A percentile compares a stretch with the other conserved stretches of the same genome.
Conservation (phyloP, 1,284 basidiomycete species). For the Volvariella surrecta region DNA sequence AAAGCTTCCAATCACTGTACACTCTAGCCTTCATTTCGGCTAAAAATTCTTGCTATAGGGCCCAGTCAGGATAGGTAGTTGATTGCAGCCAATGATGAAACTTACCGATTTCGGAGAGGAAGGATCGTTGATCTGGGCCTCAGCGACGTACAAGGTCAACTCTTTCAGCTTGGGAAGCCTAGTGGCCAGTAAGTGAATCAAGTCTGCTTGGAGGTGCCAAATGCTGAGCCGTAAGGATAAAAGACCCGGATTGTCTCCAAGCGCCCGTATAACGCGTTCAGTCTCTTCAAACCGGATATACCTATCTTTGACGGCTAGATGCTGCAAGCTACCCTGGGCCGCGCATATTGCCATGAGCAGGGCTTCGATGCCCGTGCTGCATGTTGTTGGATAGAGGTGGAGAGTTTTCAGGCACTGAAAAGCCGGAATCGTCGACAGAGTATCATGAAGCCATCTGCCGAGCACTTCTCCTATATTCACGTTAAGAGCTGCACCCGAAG, state of each 20-base stretch:
- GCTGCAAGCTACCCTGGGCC: conserved; percentile 21
- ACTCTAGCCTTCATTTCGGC: conserved; percentile 15
- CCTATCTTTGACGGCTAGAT: conserved; percentile 27
- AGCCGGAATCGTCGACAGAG: conserved; percentile 15
- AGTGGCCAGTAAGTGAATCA: conserved; percentile 25
- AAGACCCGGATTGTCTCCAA: conserved; percentile 16
- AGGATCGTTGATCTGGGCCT: conserved; percentile 8
- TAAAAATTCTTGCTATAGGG: conserved; percentile 14
- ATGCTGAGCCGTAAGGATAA: conserved; percentile 25
- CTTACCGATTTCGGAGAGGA: conserved; percentile 1
- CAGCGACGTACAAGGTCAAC: conserved; percentile 23
- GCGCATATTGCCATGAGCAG: conserved; percentile 21
- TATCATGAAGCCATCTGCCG: conserved; percentile 21
- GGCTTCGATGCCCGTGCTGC: conserved; percentile 22
- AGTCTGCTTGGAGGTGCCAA: conserved; percentile 19
- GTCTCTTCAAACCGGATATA: conserved; percentile 27
- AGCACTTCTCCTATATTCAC: conserved; percentile 20
- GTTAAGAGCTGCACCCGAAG: conserved; percentile 20
- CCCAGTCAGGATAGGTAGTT: conserved; percentile 7
- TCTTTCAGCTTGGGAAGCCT: conserved; percentile 21
- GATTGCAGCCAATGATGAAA: conserved; percentile 3
- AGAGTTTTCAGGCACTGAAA: conserved; percentile 23
- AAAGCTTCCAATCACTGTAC: conserved; percentile 25
- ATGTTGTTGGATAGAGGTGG: conserved; percentile 29
- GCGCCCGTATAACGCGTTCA: conserved; percentile 15